These are phyloP conservation scores for Mycena indigotica DNA, from an alignment of 768 basidiomycete genomes.

Conservation along the genomic window DNA sequence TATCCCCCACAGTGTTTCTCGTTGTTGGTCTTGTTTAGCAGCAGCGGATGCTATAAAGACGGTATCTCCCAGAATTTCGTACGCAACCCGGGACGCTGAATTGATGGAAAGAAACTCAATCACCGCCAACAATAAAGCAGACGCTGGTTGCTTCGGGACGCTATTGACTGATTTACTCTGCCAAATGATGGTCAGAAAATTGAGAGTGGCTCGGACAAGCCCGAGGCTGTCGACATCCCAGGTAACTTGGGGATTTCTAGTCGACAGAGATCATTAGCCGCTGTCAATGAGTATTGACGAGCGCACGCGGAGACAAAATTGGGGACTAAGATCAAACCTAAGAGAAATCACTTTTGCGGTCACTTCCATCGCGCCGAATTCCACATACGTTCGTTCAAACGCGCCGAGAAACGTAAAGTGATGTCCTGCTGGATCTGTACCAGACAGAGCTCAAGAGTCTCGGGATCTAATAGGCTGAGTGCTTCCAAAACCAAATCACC, in stretches of 20 bases:
- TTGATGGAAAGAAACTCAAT: conserved; percentile 22
- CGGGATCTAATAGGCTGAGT: conserved; percentile 27
- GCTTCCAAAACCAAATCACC: conserved; percentile 36
- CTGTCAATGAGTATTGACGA: too few relatives aligned
- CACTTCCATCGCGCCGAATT: too few relatives aligned
- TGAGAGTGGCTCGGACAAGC: conserved; percentile 27
- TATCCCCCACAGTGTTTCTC: conserved; percentile 42
- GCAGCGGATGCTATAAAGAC: conserved; percentile 39
- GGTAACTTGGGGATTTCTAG: conserved; percentile 9
- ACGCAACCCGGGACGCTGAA: conserved; percentile 1
- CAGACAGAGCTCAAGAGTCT: conserved; percentile 22
- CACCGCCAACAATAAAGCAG: conserved; percentile 26
- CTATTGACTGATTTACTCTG: conserved; percentile 25
- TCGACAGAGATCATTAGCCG: too few relatives aligned
- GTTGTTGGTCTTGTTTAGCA: conserved; percentile 26
- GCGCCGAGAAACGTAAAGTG: conserved; percentile 27
- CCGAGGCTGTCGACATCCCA: conserved; percentile 10
- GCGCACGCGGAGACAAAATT: conserved; percentile 3
- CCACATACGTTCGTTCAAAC: conserved; percentile 36
- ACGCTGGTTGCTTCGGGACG: conserved; percentile 23
- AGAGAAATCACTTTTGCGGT: too few relatives aligned
- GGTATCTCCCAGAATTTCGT: conserved; percentile 34
- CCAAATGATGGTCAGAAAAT: conserved; percentile 41
- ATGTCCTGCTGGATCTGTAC: conserved; percentile 24
- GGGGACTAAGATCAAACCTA: conserved; percentile 1